A percentile compares a stretch with the other conserved stretches of the same genome.
Conservation (phyloP, 208 protist genomes). For the Strigomonas culicis region DNA sequence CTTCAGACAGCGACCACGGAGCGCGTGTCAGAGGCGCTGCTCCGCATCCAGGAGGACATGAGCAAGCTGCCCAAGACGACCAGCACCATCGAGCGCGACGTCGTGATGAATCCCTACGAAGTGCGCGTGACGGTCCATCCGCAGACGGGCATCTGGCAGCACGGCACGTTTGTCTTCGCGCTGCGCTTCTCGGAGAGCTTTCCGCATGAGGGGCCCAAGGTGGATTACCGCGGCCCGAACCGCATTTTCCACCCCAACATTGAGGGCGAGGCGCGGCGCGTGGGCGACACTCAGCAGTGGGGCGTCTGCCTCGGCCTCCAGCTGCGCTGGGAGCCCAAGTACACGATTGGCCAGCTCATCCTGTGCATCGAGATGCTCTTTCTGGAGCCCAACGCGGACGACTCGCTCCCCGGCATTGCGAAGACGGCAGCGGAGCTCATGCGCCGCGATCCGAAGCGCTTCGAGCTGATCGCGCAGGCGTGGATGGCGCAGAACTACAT, state of each 20-base stretch:
- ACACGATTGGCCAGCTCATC: constrained; percentile 70
- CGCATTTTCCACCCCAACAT: constrained; percentile 91
- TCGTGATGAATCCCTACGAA: constrained; percentile 39
- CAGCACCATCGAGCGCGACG: no score
- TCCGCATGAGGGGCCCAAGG: constrained; percentile 77
- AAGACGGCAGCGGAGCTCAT: constrained; percentile 65
- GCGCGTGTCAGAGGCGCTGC: constrained; percentile 14
- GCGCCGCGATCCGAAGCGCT: constrained; percentile 42
- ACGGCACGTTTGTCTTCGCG: constrained; percentile 65
- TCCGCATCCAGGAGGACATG: constrained; percentile 56
- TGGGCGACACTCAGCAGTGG: constrained; percentile 53
- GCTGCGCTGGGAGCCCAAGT: constrained; percentile 69
- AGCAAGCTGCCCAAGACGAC: no score
- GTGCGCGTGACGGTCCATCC: constrained; percentile 40
- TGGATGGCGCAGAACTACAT: constrained; percentile 75
- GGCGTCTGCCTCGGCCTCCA: constrained; percentile 86
- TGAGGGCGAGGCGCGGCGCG: constrained; percentile 76
- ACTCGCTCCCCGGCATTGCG: constrained; percentile 69
- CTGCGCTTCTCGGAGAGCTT: constrained; percentile 69
- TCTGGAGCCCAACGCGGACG: constrained; percentile 68
- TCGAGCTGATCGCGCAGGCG: constrained; percentile 34
- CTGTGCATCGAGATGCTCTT: constrained; percentile 81
- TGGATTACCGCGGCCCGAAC: constrained; percentile 62
- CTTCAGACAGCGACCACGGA: constrained; percentile 10
- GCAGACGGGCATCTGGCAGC: constrained; percentile 49